phyloP scores from a whole-genome alignment of 139 green algal genomes.

The Yamagishiella unicocca region DNA sequence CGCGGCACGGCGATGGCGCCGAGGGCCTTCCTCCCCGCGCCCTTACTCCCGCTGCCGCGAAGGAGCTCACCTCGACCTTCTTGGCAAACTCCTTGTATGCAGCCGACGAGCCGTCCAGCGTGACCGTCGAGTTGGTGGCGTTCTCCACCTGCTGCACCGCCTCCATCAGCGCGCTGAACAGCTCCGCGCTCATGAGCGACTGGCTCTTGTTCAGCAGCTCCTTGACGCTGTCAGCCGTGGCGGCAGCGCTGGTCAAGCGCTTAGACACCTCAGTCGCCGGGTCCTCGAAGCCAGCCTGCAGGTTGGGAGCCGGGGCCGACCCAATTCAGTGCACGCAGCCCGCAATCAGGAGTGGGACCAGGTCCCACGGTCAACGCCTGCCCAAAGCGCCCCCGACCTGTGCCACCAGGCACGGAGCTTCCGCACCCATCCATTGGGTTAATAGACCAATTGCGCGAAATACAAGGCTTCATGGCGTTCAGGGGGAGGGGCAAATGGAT shows the following conservation, averaged over 20 bases:
- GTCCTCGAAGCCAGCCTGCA: constrained; percentile 67
- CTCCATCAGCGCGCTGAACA: constrained; percentile 62
- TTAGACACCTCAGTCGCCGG: constrained; percentile 62
- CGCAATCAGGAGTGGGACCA: too few species aligned
- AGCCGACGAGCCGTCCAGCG: constrained; percentile 53
- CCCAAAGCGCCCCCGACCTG: too few species aligned
- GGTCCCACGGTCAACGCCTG: too few species aligned
- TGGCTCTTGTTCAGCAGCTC: constrained; percentile 60
- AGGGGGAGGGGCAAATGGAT: too few species aligned
- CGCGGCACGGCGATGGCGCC: too few species aligned
- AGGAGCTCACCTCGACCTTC: constrained; percentile 66
- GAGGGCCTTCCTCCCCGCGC: too few species aligned
- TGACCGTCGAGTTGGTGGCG: constrained; percentile 51
- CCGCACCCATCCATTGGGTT: too few species aligned
- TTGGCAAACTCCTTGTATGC: constrained; percentile 76
- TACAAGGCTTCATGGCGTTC: not conserved
- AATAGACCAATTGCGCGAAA: not conserved
- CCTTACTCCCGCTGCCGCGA: too few species aligned
- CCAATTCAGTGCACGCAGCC: too few species aligned
- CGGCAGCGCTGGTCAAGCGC: constrained; percentile 48
- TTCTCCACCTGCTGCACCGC: constrained; percentile 62
- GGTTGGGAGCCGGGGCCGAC: not conserved
- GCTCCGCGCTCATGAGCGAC: constrained; percentile 54
- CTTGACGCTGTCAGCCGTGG: constrained; percentile 55
- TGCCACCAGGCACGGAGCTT: too few species aligned